A percentile compares a stretch with the other conserved stretches of the same genome.
phyloP scores from a whole-genome alignment of 169 alveolate species.

The Cryptosporidium baileyi region DNA sequence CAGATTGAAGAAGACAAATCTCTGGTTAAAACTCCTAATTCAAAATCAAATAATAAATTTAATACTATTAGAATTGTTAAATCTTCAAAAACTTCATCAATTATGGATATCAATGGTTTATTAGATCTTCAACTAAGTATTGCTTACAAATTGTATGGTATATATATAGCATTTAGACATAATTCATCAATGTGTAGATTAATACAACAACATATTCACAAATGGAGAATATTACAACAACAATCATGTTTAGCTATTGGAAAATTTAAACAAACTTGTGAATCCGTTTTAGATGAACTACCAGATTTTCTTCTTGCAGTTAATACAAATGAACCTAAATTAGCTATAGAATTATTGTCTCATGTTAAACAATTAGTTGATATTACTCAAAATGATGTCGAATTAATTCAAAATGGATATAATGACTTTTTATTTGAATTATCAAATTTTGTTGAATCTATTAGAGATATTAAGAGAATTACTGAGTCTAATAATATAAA shows the following conservation, averaged over 20 bases:
- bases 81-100: conserved; percentile 23
- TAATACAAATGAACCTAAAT: conserved; percentile 60
- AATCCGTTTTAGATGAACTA: conserved; percentile 65
- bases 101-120: conserved; percentile 45
- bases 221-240: conserved; percentile 60
- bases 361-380: conserved; percentile 37
- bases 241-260: conserved; percentile 57
- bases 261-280: conserved; percentile 61
- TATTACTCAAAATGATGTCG: conserved; percentile 49
- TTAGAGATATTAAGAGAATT: conserved; percentile 54
- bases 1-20: not conserved
- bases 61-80: not conserved
- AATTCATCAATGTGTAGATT: conserved; percentile 53
- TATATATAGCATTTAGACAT: conserved; percentile 68
- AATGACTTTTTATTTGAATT: conserved; percentile 46
- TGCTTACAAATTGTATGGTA: conserved; percentile 53
- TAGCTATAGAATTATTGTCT: conserved; percentile 52
- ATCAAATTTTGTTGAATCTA: conserved; percentile 48
- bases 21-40: too few species aligned
- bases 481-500: conserved; percentile 3
- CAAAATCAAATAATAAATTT: not conserved
- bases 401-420: conserved; percentile 35
- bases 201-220: conserved; percentile 44
- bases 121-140: conserved; percentile 57
- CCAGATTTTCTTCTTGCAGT: conserved; percentile 66